Evolutionary conservation across 805 yeast species (phyloP).

Genomic region (Candida tibetensis): DNA sequence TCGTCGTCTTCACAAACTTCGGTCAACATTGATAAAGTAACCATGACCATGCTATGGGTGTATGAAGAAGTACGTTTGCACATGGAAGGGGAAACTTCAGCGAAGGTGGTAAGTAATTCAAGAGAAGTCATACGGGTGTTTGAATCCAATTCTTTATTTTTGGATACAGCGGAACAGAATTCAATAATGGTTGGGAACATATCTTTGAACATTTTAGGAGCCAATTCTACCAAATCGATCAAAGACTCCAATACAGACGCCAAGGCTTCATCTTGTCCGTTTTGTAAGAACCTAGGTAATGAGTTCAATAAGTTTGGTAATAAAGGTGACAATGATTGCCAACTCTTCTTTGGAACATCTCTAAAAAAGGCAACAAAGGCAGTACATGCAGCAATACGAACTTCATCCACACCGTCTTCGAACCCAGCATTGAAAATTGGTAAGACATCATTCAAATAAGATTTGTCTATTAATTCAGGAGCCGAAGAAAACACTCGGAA

Average conservation of each 20-base stretch:
- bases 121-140: constrained; percentile 80
- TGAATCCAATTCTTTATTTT: constrained; percentile 76
- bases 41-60: constrained; percentile 66
- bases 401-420: constrained; percentile 74
- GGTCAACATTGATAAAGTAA: constrained; percentile 80
- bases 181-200: constrained; percentile 88
- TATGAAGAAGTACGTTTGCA: constrained; percentile 77
- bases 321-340: constrained; percentile 75
- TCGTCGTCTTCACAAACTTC: constrained; percentile 89
- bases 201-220: constrained; percentile 90
- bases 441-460: constrained; percentile 52
- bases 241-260: constrained; percentile 85
- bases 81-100: constrained; percentile 94
- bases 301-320: constrained; percentile 84
- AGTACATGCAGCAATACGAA: constrained; percentile 84
- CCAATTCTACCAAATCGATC: constrained; percentile 86
- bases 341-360: constrained; percentile 69
- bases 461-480: constrained; percentile 70
- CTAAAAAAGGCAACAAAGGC: constrained; percentile 91
- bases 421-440: constrained; percentile 81
- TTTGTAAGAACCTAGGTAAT: constrained; percentile 76
- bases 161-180: constrained; percentile 80
- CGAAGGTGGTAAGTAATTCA: constrained; percentile 84
- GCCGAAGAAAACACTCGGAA: constrained; percentile 84
- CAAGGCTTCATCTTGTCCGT: constrained; percentile 76